Base-by-base conservation (phyloP, 2,329 filamentous ascomycete species). In the Chrysosporium keratinophilum region DNA sequence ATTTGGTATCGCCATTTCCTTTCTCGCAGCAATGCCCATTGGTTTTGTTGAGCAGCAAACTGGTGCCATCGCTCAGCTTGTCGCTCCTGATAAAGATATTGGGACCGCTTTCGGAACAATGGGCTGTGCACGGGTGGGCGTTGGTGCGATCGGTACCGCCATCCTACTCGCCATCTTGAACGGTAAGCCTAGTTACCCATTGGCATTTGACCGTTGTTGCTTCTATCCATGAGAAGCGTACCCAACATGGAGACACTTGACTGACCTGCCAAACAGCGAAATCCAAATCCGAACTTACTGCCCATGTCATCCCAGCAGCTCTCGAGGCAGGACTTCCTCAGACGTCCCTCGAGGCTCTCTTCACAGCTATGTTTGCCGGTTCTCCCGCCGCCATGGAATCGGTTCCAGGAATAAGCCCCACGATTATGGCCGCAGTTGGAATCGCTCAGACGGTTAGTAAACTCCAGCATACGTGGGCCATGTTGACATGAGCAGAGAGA, bases 311-410 rank as follows among this genome's bases (percentile, higher is more conserved):
- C 39, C 39, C 39, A 41, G 39, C 39, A n/a, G 39, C 39, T 41
- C 39, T 41, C 39, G 17, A n/a, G 14, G 14, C 39, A 5, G 39
- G 39, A 41, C 39, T 41, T 5, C 39, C 39, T n/a, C n/a, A 41
- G 17, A 41, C 39, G 17, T 41, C 39, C 3, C 35, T 64, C 12
- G 37, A 55, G 2, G 54, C 50, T 11, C 50, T 64, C 9, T 52
- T 61, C 46, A 52, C 54, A 2, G 61, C 59, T 20, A 51, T 61
- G 31, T 51, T 45, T 3, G 42, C 56, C 7, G 59, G 54, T 5
- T 60, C 57, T 41, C 20, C 5, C 46, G 55, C 14, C 19, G 55
- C 15, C 31, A 51, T 63, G 52, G 45, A 35, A 11, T 37, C 14
- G 1, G 39, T 59, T 19, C 59, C 57, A 2, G 57, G 54, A 20